phyloP scores from a whole-genome alignment of 1,139 yeast species.

The Saccharomyces hybrid region DNA sequence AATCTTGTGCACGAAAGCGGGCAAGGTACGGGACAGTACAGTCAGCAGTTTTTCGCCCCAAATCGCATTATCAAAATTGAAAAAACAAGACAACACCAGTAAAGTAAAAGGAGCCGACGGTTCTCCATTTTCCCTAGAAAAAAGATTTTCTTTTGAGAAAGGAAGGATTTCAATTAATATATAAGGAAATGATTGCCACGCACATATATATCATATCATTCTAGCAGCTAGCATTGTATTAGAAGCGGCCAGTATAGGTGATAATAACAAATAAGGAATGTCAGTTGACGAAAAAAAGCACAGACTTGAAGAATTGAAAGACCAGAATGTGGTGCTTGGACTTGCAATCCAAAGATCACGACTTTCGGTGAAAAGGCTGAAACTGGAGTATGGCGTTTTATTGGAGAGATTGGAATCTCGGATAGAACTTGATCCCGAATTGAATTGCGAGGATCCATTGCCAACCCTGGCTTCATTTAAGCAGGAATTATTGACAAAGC shows the following conservation, averaged over 20 bases:
- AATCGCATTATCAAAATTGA: neutral
- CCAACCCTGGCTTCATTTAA: conserved; percentile 27
- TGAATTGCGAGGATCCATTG: conserved; percentile 26
- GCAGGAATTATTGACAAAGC: conserved; percentile 23
- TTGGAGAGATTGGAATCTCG: conserved; percentile 71
- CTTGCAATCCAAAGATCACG: conserved; percentile 75
- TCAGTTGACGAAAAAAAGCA: conserved; percentile 51
- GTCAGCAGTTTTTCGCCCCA: neutral
- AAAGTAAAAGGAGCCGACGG: conserved; percentile 1
- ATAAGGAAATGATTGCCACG: neutral
- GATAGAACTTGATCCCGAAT: conserved; percentile 30
- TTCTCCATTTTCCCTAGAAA: neutral
- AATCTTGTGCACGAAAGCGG: neutral
- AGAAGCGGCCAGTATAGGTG: neutral
- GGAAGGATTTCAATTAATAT: neutral
- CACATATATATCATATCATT: neutral
- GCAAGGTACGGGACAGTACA: neutral
- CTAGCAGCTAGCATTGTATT: neutral
- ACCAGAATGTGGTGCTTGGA: conserved; percentile 69
- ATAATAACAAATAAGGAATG: conserved; percentile 5
- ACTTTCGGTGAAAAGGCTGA: conserved; percentile 65
- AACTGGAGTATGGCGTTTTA: conserved; percentile 74
- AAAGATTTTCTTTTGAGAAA: neutral
- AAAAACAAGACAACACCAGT: neutral
- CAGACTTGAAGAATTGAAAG: conserved; percentile 69